Evolutionary conservation across 495 filamentous ascomycete species (phyloP).

Genomic region (Recurvomyces mirabilis): DNA sequence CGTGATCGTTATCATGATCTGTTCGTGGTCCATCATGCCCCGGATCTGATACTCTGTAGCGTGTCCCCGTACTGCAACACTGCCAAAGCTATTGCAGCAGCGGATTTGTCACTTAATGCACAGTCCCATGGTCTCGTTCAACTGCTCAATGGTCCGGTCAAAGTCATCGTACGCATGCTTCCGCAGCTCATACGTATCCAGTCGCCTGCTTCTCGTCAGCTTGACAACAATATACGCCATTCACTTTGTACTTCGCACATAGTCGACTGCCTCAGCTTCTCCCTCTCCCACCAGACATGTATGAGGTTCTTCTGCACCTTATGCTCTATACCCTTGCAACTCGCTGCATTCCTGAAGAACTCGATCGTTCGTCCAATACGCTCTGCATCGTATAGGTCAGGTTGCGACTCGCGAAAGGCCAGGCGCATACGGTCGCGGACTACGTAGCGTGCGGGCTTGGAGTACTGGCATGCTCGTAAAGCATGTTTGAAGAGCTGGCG

Average conservation of each 20-base stretch:
- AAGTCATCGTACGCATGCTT: slow-evolving; percentile 27
- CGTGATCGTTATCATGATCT: too few relatives aligned
- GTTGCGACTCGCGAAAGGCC: slow-evolving; percentile 53
- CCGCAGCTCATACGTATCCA: background rate
- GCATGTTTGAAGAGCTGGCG: slow-evolving; percentile 62
- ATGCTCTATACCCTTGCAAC: slow-evolving; percentile 63
- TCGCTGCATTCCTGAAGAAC: slow-evolving; percentile 63
- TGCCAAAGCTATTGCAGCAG: too few relatives aligned
- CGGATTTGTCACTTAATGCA: slow-evolving; percentile 25
- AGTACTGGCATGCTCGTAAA: slow-evolving; percentile 69
- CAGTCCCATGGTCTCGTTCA: slow-evolving; percentile 34
- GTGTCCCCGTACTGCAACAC: too few relatives aligned
- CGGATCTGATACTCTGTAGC: too few relatives aligned
- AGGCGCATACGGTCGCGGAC: slow-evolving; percentile 52
- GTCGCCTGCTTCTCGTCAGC: background rate
- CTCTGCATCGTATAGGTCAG: slow-evolving; percentile 43
- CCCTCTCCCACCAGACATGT: slow-evolving; percentile 43
- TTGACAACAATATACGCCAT: background rate
- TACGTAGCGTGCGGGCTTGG: slow-evolving; percentile 60
- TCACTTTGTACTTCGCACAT: slow-evolving; percentile 4
- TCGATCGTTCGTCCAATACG: slow-evolving; percentile 61
- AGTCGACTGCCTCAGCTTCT: slow-evolving; percentile 13
- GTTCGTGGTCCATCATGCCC: too few relatives aligned
- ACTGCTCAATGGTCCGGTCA: slow-evolving; percentile 27
- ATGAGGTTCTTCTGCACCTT: slow-evolving; percentile 65